Percentiles rank a stretch among this genome's conserved stretches.
These are phyloP conservation scores for Cyclostephanos invisitatus DNA, from an alignment of 108 stramenopile genomes.

Conservation along the genomic window DNA sequence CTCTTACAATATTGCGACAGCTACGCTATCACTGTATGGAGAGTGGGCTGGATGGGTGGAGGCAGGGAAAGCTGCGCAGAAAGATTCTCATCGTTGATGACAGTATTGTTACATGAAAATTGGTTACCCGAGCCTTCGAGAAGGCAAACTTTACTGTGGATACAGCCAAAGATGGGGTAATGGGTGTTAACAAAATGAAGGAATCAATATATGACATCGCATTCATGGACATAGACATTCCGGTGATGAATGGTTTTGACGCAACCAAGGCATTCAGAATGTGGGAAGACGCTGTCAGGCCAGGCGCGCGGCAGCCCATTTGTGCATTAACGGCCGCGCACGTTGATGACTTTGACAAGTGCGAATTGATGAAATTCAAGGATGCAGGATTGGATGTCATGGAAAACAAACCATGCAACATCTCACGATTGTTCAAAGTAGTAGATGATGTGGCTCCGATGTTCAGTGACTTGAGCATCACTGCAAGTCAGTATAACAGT, in stretches of 20 bases:
- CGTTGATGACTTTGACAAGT: constrained; percentile 85
- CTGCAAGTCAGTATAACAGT: constrained; percentile 47
- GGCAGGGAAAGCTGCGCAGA: constrained; percentile 79
- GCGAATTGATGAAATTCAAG: constrained; percentile 88
- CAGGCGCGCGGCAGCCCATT: constrained; percentile 87
- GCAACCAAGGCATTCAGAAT: constrained; percentile 80
- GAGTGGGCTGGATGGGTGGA: constrained; percentile 87
- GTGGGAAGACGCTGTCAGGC: constrained; percentile 85
- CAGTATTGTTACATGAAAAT: constrained; percentile 76
- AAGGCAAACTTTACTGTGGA: constrained; percentile 90
- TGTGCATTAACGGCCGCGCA: constrained; percentile 89
- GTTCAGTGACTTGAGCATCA: constrained; percentile 90
- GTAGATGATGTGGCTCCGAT: constrained; percentile 92
- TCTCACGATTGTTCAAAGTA: constrained; percentile 88
- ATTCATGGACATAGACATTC: constrained; percentile 97
- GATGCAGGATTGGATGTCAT: constrained; percentile 90
- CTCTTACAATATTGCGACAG: constrained; percentile 83
- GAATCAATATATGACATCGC: constrained; percentile 88
- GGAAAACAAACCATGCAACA: constrained; percentile 91
- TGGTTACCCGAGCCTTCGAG: constrained; percentile 85
- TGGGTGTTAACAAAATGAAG: constrained; percentile 88
- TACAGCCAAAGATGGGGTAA: constrained; percentile 85
- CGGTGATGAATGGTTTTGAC: constrained; percentile 93
- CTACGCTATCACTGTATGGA: constrained; percentile 94
- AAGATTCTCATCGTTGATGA: constrained; percentile 91